These are phyloP conservation scores for Coniophora puteana DNA, from an alignment of 1,284 basidiomycete species.

Conservation along the genomic window DNA sequence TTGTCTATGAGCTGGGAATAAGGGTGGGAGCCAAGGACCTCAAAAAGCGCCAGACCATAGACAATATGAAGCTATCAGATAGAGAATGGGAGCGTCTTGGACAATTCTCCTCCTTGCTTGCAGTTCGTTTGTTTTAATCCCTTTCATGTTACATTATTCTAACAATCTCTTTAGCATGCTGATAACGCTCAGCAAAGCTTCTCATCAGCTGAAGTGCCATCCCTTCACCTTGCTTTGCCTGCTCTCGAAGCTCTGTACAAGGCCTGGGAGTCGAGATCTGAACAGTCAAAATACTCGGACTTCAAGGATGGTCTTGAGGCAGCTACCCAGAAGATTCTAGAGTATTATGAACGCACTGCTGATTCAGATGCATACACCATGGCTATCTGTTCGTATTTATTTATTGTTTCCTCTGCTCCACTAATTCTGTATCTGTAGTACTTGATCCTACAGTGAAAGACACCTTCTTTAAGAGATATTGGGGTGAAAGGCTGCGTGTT, in stretches of 20 bases:
- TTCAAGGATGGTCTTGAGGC: constrained; percentile 18
- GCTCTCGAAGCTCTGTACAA: constrained; percentile 23
- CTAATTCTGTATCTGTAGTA: constrained; percentile 10
- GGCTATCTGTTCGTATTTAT: constrained; percentile 20
- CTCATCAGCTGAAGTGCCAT: constrained; percentile 8
- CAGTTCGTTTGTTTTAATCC: constrained; percentile 3
- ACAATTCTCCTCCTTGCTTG: not conserved
- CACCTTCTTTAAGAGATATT: constrained; percentile 15
- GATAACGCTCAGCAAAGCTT: constrained; percentile 14
- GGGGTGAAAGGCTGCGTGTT: constrained; percentile 10
- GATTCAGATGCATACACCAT: constrained; percentile 22
- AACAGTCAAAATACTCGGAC: constrained; percentile 9
- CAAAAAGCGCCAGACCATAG: constrained; percentile 6
- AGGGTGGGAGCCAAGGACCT: constrained; percentile 7
- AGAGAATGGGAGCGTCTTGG: not conserved
- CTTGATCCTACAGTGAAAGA: constrained; percentile 15
- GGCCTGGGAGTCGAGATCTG: constrained; percentile 13
- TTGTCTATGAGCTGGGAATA: constrained; percentile 13
- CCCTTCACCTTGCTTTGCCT: constrained; percentile 9
- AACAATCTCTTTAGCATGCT: constrained; percentile 9
- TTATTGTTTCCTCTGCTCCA: constrained; percentile 11
- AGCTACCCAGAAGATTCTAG: constrained; percentile 20
- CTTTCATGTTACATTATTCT: not conserved
- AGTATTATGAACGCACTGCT: constrained; percentile 22
- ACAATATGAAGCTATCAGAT: not conserved